Base-by-base conservation (phyloP, 768 basidiomycete species). In the Boletus speciosus region DNA sequence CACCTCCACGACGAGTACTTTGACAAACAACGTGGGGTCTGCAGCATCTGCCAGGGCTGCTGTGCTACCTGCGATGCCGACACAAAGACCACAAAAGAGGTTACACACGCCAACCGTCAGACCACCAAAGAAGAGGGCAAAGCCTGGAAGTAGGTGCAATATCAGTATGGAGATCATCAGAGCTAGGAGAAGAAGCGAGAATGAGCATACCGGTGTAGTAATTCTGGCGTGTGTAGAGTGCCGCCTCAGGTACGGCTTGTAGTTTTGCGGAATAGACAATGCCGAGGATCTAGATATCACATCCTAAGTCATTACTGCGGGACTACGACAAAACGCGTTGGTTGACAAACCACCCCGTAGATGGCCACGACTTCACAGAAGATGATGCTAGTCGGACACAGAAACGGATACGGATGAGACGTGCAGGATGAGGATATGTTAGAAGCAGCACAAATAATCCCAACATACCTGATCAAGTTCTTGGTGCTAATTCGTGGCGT, bases 291-390 rank as follows among this genome's bases (percentile, higher is more conserved):
- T 92, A 4, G 35, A 21, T 16, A 10, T 19, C 7, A 16, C 4
- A 16, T 25, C 15, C 8, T 0, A 48, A 15, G 41, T 50, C 19
- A 15, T 12, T 32, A 53, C 46, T 6, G 12, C 3, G 5, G 3
- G 6, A 40, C 36, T 1, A 9, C 4, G 27, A 36, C 4, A 14
- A 29, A 27, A 12, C 11, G 12, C 11, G 29, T 43, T 10, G 11
- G 10, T 43, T 5, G 16, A 79, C 88, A 55, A 73, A 94, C 92
- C 49, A 93, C 91, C 53, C 90, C 97, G 74, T 98, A 98, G 66
- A 99, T 98, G 54, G 96, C 97, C 29, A 99, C 95, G 66, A 98
- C 97, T 76, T 98, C 96, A 72, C 96, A 98, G 79, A 98, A 98
- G 66, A 99, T 98, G 76, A 98, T 93, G 61, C 96, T 98, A 7